Conservation (phyloP, 2,329 filamentous ascomycete species). For the Monilinia laxa region DNA sequence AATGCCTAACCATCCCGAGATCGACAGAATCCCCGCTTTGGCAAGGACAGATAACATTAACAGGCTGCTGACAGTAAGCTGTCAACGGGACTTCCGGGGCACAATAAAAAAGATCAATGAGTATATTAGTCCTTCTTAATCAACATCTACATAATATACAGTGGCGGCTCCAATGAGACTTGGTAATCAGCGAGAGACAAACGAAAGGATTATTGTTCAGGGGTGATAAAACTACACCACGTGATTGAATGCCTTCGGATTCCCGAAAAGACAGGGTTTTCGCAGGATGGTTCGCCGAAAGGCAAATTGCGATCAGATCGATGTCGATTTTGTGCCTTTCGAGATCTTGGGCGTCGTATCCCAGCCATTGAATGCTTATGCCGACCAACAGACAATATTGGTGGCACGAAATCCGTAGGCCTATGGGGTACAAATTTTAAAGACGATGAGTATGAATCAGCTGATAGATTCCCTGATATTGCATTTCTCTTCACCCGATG, state of each 20-base stretch:
- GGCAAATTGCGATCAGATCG: constrained; percentile 7
- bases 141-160: constrained; percentile 1
- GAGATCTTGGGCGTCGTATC: neutral
- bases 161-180: constrained; percentile 3
- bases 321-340: neutral
- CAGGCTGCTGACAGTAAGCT: constrained; percentile 11
- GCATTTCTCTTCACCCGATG: constrained; percentile 8
- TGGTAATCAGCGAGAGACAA: constrained; percentile 19
- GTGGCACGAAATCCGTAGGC: constrained; percentile 9
- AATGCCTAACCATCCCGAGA: constrained; percentile 5
- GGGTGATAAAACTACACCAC: neutral
- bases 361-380: constrained; percentile 13
- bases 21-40: neutral
- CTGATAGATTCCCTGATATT: constrained; percentile 2
- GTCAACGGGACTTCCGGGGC: constrained; percentile 13
- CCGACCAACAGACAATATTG: neutral
- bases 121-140: constrained; percentile 16
- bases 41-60: neutral
- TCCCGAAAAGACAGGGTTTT: neutral
- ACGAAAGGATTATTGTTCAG: constrained; percentile 11
- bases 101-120: neutral
- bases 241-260: constrained; percentile 2
- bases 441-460: constrained; percentile 15
- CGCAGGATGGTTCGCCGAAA: neutral
- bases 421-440: constrained; percentile 9